Evolutionary conservation across 1,284 basidiomycete genomes (phyloP).

Genomic region (Crucibulum cyathiforme): DNA sequence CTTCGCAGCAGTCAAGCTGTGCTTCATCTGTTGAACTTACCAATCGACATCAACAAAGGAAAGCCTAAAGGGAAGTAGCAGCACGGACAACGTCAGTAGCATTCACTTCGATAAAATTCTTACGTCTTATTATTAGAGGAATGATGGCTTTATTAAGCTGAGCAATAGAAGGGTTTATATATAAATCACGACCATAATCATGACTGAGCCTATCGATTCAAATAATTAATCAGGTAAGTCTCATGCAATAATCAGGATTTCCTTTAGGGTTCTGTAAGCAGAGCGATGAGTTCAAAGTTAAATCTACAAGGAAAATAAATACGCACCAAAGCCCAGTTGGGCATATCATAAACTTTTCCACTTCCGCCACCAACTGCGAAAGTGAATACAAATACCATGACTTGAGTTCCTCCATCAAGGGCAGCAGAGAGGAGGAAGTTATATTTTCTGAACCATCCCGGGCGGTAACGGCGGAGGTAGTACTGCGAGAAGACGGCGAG

Average conservation of each 20-base stretch:
- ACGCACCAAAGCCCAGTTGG: conserved; percentile 51
- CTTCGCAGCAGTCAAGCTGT: no score
- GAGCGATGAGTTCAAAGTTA: not conserved
- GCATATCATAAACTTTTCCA: conserved; percentile 51
- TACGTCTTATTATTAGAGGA: no score
- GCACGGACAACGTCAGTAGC: no score
- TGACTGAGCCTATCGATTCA: not conserved
- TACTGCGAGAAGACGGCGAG: conserved; percentile 63
- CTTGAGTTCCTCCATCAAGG: conserved; percentile 41
- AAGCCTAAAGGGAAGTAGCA: no score
- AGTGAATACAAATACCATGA: conserved; percentile 61
- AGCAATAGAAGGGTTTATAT: no score
- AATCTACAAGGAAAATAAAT: not conserved
- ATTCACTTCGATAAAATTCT: no score
- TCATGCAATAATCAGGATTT: not conserved
- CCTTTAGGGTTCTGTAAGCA: not conserved
- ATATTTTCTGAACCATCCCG: conserved; percentile 59
- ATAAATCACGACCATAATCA: no score
- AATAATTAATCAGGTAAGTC: not conserved
- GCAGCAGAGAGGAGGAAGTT: conserved; percentile 55
- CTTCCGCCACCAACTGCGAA: conserved; percentile 69
- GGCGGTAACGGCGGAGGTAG: conserved; percentile 62
- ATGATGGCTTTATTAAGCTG: no score
- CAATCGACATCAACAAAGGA: no score
- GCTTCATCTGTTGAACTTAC: no score